These are phyloP conservation scores for Whalleya microplaca DNA, from an alignment of 2,329 filamentous ascomycete genomes.

Conservation along the genomic window DNA sequence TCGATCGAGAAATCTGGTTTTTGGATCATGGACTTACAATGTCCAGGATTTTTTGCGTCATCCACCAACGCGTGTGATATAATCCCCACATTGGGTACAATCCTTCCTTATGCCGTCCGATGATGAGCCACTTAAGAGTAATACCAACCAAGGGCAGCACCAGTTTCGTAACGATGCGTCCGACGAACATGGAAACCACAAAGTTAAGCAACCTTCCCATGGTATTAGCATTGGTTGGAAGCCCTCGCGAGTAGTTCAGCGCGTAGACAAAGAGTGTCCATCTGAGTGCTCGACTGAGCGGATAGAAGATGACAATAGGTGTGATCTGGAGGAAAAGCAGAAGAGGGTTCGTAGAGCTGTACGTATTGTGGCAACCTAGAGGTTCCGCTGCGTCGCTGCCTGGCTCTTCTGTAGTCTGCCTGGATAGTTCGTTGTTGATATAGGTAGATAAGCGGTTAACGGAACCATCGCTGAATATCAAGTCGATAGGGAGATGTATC, in stretches of 20 bases:
- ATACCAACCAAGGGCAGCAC: slow-evolving; percentile 53
- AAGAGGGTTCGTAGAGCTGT: slow-evolving; percentile 53
- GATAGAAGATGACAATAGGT: slow-evolving; percentile 54
- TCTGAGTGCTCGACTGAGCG: slow-evolving; percentile 52
- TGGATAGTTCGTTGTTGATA: slow-evolving; percentile 40
- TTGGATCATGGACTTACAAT: slow-evolving; percentile 28
- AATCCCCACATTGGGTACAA: slow-evolving; percentile 62
- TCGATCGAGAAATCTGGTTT: not conserved
- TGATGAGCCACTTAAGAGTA: slow-evolving; percentile 56
- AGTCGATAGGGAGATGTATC: slow-evolving; percentile 52
- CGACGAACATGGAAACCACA: slow-evolving; percentile 47
- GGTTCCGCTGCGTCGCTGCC: slow-evolving; percentile 19
- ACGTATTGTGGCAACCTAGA: slow-evolving; percentile 44
- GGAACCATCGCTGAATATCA: slow-evolving; percentile 54
- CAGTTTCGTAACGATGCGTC: slow-evolving; percentile 44
- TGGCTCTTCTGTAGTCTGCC: slow-evolving; percentile 11
- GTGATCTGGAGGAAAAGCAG: slow-evolving; percentile 55
- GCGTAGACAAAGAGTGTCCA: slow-evolving; percentile 57
- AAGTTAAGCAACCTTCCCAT: slow-evolving; percentile 54
- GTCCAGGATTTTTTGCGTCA: slow-evolving; percentile 56
- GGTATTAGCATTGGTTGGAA: slow-evolving; percentile 44
- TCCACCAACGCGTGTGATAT: slow-evolving; percentile 63
- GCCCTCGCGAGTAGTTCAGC: slow-evolving; percentile 45
- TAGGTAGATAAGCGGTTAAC: slow-evolving; percentile 44
- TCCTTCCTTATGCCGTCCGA: slow-evolving; percentile 56